Conservation (phyloP, 306 rosid genomes). For the Argentina anserina region DNA sequence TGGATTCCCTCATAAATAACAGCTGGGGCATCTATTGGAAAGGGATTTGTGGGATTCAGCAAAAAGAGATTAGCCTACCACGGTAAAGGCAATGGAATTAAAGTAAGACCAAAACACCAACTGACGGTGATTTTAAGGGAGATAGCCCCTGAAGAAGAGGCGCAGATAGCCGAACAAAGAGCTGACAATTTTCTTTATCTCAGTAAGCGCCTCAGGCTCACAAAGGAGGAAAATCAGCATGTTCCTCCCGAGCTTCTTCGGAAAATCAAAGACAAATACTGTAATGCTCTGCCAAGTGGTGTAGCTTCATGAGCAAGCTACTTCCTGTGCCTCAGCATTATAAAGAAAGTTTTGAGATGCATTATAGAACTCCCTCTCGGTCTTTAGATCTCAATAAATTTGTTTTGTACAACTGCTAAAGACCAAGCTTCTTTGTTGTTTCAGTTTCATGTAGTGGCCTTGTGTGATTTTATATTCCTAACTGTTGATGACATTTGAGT, state of each 20-base stretch:
- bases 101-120: constrained; percentile 62
- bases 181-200: constrained; percentile 67
- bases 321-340: neutral
- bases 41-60: constrained; percentile 41
- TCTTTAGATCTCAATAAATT: constrained; percentile 7
- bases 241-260: constrained; percentile 81
- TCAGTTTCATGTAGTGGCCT: neutral
- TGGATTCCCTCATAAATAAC: constrained; percentile 7
- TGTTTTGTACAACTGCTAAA: neutral
- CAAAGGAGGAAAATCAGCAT: constrained; percentile 45
- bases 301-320: constrained; percentile 17
- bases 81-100: constrained; percentile 44
- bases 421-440: neutral
- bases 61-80: constrained; percentile 50
- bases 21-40: constrained; percentile 85
- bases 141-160: constrained; percentile 82
- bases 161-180: constrained; percentile 66
- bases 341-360: neutral
- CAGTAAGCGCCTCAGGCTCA: constrained; percentile 39
- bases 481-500: neutral
- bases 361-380: neutral
- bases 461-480: neutral
- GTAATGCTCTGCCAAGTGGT: constrained; percentile 19
- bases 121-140: constrained; percentile 73
- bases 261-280: constrained; percentile 58